phyloP scores from a whole-genome alignment of 2,329 filamentous ascomycete genomes.

The Monilinia vaccinii-corymbosi region DNA sequence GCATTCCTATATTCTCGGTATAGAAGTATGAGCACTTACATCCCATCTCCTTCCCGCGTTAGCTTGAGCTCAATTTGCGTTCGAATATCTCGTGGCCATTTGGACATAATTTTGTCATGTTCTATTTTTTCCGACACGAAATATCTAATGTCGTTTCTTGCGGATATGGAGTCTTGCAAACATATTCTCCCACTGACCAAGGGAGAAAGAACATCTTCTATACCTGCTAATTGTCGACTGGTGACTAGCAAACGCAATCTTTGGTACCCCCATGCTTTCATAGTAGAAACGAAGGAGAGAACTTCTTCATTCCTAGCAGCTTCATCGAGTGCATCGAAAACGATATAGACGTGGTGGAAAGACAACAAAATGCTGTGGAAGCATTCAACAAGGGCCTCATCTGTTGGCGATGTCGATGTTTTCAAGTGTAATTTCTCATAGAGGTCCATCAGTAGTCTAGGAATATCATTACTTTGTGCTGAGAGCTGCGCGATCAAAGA shows the following conservation, averaged over 20 bases:
- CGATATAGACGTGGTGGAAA: conserved; percentile 30
- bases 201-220: conserved; percentile 23
- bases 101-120: conserved; percentile 19
- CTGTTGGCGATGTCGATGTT: conserved; percentile 4
- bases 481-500: conserved; percentile 31
- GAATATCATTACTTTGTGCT: conserved; percentile 19
- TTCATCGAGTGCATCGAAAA: conserved; percentile 34
- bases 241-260: conserved; percentile 23
- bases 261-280: conserved; percentile 15
- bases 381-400: conserved; percentile 9
- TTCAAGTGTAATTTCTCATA: conserved; percentile 3
- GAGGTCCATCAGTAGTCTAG: conserved; percentile 13
- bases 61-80: conserved; percentile 25
- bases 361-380: conserved; percentile 15
- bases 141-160: conserved; percentile 25
- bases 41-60: conserved; percentile 24
- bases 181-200: conserved; percentile 15
- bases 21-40: conserved; percentile 27
- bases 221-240: conserved; percentile 30
- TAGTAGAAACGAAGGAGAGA: conserved; percentile 23
- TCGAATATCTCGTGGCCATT: conserved; percentile 23
- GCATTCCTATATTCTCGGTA: not conserved
- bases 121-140: conserved; percentile 24
- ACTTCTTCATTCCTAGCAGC: conserved; percentile 23
- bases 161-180: conserved; percentile 11